Evolutionary conservation across 2,329 filamentous ascomycete genomes (phyloP), one percentile per base, ranked within the genome.

Genomic region (Hymenoscyphus fructigenus): DNA sequence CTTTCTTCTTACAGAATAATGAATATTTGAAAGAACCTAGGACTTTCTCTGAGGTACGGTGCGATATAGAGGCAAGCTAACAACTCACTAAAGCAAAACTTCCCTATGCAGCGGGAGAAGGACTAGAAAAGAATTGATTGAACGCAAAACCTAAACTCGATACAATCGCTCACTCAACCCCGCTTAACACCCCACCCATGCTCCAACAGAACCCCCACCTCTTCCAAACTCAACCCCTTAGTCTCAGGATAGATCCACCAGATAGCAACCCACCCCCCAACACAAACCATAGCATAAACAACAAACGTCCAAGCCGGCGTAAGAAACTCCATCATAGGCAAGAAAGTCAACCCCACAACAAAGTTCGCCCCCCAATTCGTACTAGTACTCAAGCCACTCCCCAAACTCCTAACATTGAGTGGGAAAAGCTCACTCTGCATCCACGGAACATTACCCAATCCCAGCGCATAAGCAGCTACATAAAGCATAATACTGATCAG

Each of bases 391-490:
- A 92, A 76, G 0, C 88, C 88, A 65, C 88, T 91, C 32, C 91
- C 91, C 1, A 92, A 78, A 4, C 88, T 88, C 59, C 91, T 87
- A 57, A 93, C 90, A 34, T 84, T 83, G 58, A 93, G 81, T 0
- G 93, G 91, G 74, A 97, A 97, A 36, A 97, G 84, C 79, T 98
- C 94, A 71, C 89, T 92, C 79, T 97, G 93, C 83, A 97, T 94
- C 94, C 94, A 98, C 0, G 94, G 93, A 2, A 98, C 92, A 72
- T 93, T 96, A 9, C 94, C 94, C 1, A 98, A 83, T 2, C 94
- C 94, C 1, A 93, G 82, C 0, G 94, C 94, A 75, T 96, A 98
- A 0, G 89, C 84, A 9, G 91, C 90, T 1, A 96, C 93, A 76
- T 96, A 97, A 7, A 92, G 71, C 76, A 93, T 89, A 76, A 97